Conservation (phyloP, 306 rosid genomes). For the Castanopsis chinensis region DNA sequence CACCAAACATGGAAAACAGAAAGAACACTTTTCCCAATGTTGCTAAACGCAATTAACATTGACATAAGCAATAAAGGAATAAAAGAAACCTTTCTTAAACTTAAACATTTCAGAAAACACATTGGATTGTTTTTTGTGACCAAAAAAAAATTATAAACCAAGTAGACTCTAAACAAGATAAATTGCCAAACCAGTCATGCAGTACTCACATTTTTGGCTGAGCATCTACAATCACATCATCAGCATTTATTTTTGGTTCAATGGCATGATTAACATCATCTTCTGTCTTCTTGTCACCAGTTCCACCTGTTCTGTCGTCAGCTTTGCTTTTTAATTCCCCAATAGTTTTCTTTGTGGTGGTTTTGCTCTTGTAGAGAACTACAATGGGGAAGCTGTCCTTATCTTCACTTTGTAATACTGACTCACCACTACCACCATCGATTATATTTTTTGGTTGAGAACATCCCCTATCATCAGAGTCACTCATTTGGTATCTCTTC, state of each 20-base stretch:
- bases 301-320: constrained; percentile 28
- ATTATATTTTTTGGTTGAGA: constrained; percentile 21
- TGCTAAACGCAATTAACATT: background rate
- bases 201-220: constrained; percentile 25
- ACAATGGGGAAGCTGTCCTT: constrained; percentile 52
- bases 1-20: constrained; percentile 8
- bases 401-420: constrained; percentile 33
- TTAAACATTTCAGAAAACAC: background rate
- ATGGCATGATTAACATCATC: constrained; percentile 13
- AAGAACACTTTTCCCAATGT: background rate
- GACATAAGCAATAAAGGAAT: background rate
- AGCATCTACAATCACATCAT: constrained; percentile 25
- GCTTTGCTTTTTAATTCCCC: constrained; percentile 35
- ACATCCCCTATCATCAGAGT: constrained; percentile 48
- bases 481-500: constrained; percentile 54
- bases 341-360: constrained; percentile 22
- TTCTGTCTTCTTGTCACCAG: constrained; percentile 29
- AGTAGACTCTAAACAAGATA: background rate
- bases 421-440: constrained; percentile 15
- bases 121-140: background rate
- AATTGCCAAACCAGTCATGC: background rate
- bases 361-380: constrained; percentile 35
- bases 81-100: background rate
- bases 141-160: background rate
- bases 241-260: constrained; percentile 29